Evolutionary conservation across 2,329 filamentous ascomycete genomes (phyloP), one percentile per base, ranked within the genome.

Genomic region (Diaporthe citri): DNA sequence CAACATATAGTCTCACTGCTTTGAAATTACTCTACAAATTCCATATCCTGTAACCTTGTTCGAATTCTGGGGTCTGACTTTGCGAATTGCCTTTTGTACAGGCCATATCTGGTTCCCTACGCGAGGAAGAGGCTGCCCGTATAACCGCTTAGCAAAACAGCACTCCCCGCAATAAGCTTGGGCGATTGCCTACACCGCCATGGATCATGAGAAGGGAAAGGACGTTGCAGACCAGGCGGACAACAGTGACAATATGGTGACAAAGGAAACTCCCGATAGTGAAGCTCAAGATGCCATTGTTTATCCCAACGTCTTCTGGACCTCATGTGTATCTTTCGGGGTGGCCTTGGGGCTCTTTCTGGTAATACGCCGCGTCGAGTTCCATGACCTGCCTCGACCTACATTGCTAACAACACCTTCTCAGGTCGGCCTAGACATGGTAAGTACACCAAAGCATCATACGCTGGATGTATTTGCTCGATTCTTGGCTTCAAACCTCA

Each of bases 341-440:
- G 62, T 67, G 31, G 62, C 62, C 3, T 17, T 52, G 13, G 62
- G 62, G 1, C 62, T 67, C 46, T 67, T 67, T n/a, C 62, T 67
- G 43, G 62, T 67, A 39, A 17, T 0, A 1, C 2, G 4, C n/a
- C 7, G 12, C 7, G 6, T 15, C 3, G n/a, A 62, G 57, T 4
- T 1, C n/a, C 4, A 12, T 28, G 12, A 6, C 12, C 39, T 15
- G 4, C 7, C n/a, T 62, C 3, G 17, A 25, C 10, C 5, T 12
- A 36, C 12, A 4, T 17, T 51, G 43, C 43, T 66, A 51, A 66
- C 28, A 6, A 51, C 3, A 15, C 10, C 25, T 10, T n/a, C 20
- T 25, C 15, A 67, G 62, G 62, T 67, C 31, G 62, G 62, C 28
- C 7, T 67, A n/a, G 62, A 67, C 6, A 67, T 67, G 62, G 62